Evolutionary conservation across 805 yeast genomes (phyloP).

Genomic region (Starmerella sp.): DNA sequence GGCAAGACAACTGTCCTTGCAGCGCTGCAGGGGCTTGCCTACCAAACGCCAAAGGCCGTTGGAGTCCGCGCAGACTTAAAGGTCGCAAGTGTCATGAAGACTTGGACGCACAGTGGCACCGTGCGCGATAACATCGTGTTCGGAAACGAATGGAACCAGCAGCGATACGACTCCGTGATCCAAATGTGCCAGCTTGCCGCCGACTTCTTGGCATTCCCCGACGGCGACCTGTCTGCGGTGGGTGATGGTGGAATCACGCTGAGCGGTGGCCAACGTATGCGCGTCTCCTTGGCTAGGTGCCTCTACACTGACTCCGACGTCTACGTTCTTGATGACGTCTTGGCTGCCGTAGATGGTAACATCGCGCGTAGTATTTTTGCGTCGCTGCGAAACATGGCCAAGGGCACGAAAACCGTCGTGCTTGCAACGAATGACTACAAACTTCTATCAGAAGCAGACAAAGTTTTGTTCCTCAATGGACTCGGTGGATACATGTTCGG

Average conservation of each 20-base stretch:
- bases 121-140: conserved; percentile 66
- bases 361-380: conserved; percentile 72
- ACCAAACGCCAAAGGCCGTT: conserved; percentile 52
- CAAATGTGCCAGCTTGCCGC: conserved; percentile 69
- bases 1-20: conserved; percentile 84
- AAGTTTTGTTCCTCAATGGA: conserved; percentile 49
- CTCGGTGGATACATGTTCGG: conserved; percentile 51
- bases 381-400: conserved; percentile 65
- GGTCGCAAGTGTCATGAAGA: conserved; percentile 59
- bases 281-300: conserved; percentile 83
- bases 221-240: conserved; percentile 79
- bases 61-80: conserved; percentile 51
- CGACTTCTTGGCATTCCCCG: conserved; percentile 66
- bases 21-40: conserved; percentile 65
- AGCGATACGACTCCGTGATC: conserved; percentile 43
- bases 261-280: conserved; percentile 92
- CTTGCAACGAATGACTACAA: conserved; percentile 77
- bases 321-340: conserved; percentile 73
- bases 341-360: conserved; percentile 90
- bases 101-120: conserved; percentile 89
- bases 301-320: conserved; percentile 85
- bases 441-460: conserved; percentile 54
- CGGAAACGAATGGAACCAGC: conserved; percentile 72
- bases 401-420: conserved; percentile 47
- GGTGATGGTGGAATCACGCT: conserved; percentile 92